phyloP scores from a whole-genome alignment of 257 asterid genomes.

The Solanum acaule region DNA sequence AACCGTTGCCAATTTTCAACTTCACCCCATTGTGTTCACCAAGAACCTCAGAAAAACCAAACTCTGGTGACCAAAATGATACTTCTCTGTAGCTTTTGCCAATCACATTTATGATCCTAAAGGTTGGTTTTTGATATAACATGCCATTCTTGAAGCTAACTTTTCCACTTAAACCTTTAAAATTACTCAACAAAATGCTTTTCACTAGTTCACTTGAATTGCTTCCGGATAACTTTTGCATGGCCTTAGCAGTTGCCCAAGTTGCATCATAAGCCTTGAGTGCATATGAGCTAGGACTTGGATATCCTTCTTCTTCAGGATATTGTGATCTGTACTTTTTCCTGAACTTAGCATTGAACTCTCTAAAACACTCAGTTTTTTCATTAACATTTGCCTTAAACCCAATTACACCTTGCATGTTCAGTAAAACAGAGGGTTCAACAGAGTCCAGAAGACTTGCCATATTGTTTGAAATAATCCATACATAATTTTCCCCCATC shows the following conservation, averaged over 20 bases:
- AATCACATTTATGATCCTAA: slow-evolving; percentile 40
- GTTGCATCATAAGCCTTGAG: slow-evolving; percentile 50
- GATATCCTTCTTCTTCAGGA: slow-evolving; percentile 26
- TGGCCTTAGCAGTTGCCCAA: slow-evolving; percentile 17
- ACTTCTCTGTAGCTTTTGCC: slow-evolving; percentile 47
- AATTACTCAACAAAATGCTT: slow-evolving; percentile 9
- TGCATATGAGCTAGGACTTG: slow-evolving; percentile 32
- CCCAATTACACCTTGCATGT: slow-evolving; percentile 57
- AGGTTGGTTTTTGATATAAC: slow-evolving; percentile 18
- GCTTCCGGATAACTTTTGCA: neutral
- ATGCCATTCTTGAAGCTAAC: slow-evolving; percentile 36
- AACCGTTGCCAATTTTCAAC: neutral
- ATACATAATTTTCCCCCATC: slow-evolving; percentile 45
- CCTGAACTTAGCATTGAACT: slow-evolving; percentile 24
- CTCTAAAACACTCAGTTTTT: neutral
- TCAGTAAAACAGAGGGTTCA: slow-evolving; percentile 17
- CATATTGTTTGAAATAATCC: slow-evolving; percentile 47
- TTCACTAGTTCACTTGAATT: neutral
- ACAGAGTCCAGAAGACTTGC: slow-evolving; percentile 39
- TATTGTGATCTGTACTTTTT: slow-evolving; percentile 22
- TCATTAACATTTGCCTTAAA: slow-evolving; percentile 21
- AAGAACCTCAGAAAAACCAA: slow-evolving; percentile 21
- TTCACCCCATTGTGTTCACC: neutral
- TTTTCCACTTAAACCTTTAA: slow-evolving; percentile 41
- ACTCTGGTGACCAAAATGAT: slow-evolving; percentile 37